A percentile compares a stretch with the other conserved stretches of the same genome.
phyloP scores from a whole-genome alignment of 345 rosid genomes.

The Zanthoxylum bungeanum region DNA sequence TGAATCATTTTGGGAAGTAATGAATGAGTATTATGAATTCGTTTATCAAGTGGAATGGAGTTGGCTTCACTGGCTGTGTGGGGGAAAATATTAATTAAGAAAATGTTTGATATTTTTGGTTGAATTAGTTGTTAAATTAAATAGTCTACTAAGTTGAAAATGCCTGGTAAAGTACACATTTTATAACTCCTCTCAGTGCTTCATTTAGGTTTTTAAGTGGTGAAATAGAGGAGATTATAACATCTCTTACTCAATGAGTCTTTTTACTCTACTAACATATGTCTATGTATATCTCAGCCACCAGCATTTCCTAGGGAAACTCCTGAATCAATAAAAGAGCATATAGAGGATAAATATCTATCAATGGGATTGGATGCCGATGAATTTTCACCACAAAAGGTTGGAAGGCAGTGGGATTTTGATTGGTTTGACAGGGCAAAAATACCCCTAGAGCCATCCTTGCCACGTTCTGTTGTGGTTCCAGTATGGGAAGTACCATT shows the following conservation, averaged over 20 bases:
- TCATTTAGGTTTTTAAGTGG: neutral
- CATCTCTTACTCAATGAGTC: neutral
- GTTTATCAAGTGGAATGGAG: neutral
- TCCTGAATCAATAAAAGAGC: slow-evolving; percentile 65
- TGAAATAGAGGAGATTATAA: neutral
- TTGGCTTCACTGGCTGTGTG: neutral
- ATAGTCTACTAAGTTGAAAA: neutral
- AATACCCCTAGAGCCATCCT: slow-evolving; percentile 69
- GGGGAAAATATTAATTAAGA: neutral
- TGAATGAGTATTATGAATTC: neutral
- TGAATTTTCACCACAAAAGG: slow-evolving; percentile 66
- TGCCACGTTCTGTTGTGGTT: slow-evolving; percentile 63
- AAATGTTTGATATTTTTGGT: neutral
- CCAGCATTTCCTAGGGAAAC: slow-evolving; percentile 93
- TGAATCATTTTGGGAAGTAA: neutral
- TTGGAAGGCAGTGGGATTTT: slow-evolving; percentile 88
- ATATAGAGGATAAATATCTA: slow-evolving; percentile 86
- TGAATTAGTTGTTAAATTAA: neutral
- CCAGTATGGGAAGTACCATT: slow-evolving; percentile 93
- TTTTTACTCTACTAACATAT: neutral
- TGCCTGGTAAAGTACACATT: neutral
- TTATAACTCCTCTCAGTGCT: neutral
- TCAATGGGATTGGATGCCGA: slow-evolving; percentile 66
- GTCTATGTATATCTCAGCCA: slow-evolving; percentile 54
- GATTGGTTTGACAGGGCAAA: slow-evolving; percentile 89